Conservation (phyloP, 345 rosid genomes). For the Lagerstroemia speciosa region DNA sequence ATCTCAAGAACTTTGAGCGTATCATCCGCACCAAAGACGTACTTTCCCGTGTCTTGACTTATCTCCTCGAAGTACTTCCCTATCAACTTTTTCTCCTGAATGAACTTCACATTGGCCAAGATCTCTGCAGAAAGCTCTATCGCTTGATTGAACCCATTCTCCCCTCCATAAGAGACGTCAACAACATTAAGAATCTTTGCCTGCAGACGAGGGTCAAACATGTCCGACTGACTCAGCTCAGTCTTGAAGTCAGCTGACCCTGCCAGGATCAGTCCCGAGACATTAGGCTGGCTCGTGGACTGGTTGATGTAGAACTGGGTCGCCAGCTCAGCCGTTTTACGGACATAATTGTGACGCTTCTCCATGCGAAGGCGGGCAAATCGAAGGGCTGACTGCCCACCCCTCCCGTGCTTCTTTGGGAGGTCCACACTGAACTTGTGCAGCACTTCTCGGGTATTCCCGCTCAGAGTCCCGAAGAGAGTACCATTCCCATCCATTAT, state of each 20-base stretch:
- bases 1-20: constrained; percentile 53
- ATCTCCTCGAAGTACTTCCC: constrained; percentile 72
- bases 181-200: constrained; percentile 60
- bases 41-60: constrained; percentile 69
- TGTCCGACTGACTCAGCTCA: constrained; percentile 64
- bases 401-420: constrained; percentile 75
- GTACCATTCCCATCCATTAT: constrained; percentile 75
- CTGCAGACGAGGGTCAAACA: constrained; percentile 68
- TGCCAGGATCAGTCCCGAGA: constrained; percentile 57
- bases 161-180: constrained; percentile 67
- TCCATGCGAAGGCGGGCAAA: constrained; percentile 74
- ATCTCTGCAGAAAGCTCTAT: constrained; percentile 61
- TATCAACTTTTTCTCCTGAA: constrained; percentile 62
- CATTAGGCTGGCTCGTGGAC: constrained; percentile 67
- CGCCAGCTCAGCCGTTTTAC: constrained; percentile 72
- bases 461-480: constrained; percentile 64
- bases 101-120: constrained; percentile 55
- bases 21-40: constrained; percentile 62
- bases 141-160: constrained; percentile 71
- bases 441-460: constrained; percentile 60
- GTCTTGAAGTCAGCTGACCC: constrained; percentile 75
- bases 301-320: constrained; percentile 56
- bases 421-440: constrained; percentile 61
- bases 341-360: constrained; percentile 71
- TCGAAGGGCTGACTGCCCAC: constrained; percentile 74